phyloP scores from a whole-genome alignment of 805 yeast genomes.

The Suhomyces faveliae region DNA sequence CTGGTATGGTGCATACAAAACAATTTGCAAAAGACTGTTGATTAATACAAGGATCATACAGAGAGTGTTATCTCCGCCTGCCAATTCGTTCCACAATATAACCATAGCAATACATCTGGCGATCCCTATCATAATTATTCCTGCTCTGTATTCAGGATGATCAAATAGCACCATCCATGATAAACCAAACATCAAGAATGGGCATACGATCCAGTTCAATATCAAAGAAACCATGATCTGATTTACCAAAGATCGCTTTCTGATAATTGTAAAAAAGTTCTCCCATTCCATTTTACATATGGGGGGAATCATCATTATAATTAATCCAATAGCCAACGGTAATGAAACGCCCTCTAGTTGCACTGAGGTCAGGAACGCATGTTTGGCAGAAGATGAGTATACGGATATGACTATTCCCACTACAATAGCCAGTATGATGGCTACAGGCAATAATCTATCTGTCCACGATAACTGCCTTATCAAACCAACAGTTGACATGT shows the following conservation, averaged over 20 bases:
- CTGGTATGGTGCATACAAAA: slow-evolving; percentile 53
- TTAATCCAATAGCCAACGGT: slow-evolving; percentile 50
- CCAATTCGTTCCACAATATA: slow-evolving; percentile 54
- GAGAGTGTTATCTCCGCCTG: slow-evolving; percentile 49
- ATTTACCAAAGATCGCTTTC: slow-evolving; percentile 5
- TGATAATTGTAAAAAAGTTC: slow-evolving; percentile 20
- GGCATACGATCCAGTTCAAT: slow-evolving; percentile 57
- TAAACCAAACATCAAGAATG: slow-evolving; percentile 54
- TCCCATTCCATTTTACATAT: slow-evolving; percentile 56
- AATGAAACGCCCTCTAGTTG: slow-evolving; percentile 39
- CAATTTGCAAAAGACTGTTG: slow-evolving; percentile 51
- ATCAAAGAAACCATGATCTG: slow-evolving; percentile 32
- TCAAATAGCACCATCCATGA: slow-evolving; percentile 54
- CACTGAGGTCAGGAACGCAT: slow-evolving; percentile 32
- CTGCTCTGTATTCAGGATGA: slow-evolving; percentile 47
- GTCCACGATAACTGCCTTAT: slow-evolving; percentile 22
- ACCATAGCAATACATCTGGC: slow-evolving; percentile 68
- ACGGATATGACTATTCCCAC: slow-evolving; percentile 42
- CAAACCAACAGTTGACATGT: neutral
- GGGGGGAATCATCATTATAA: slow-evolving; percentile 59
- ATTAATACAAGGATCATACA: slow-evolving; percentile 54
- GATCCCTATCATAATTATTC: slow-evolving; percentile 58
- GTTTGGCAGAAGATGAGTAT: slow-evolving; percentile 36
- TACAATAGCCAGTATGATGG: slow-evolving; percentile 36
- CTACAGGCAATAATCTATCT: slow-evolving; percentile 37